Evolutionary conservation across 371 early-diverging fungal genomes (phyloP).

Genomic region (Zancudomyces culisetae): DNA sequence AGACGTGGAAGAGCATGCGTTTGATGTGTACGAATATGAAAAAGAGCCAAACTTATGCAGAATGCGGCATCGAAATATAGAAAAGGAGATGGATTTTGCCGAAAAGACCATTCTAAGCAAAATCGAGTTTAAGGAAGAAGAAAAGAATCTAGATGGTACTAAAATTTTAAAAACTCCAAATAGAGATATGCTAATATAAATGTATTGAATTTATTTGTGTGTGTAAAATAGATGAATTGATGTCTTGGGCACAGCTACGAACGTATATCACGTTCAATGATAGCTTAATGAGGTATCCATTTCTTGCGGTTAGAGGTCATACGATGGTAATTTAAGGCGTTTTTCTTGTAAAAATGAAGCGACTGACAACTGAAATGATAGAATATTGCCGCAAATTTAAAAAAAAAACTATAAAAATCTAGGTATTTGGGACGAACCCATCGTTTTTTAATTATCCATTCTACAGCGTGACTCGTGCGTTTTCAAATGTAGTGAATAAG

Average conservation of each 20-base stretch:
- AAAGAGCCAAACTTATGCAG: background rate
- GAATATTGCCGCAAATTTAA: too few species aligned
- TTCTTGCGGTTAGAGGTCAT: background rate
- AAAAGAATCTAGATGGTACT: background rate
- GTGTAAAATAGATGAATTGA: constrained; percentile 2
- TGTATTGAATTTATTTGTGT: too few species aligned
- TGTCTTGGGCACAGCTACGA: background rate
- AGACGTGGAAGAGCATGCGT: background rate
- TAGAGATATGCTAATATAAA: too few species aligned
- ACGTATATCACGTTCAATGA: background rate
- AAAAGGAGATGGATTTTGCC: background rate
- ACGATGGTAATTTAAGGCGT: background rate
- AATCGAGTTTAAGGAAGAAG: background rate
- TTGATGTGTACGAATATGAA: background rate
- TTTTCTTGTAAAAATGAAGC: too few species aligned
- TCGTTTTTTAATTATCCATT: background rate
- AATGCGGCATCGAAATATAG: background rate
- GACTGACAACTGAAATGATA: too few species aligned
- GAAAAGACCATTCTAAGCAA: background rate
- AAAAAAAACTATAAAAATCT: too few species aligned
- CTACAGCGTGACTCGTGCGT: background rate
- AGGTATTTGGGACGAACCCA: background rate
- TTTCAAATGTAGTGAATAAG: background rate
- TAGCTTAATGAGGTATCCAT: constrained; percentile 1
- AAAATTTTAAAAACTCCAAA: too few species aligned